phyloP scores from a whole-genome alignment of 768 basidiomycete species.

The Tricholoma furcatifolium region DNA sequence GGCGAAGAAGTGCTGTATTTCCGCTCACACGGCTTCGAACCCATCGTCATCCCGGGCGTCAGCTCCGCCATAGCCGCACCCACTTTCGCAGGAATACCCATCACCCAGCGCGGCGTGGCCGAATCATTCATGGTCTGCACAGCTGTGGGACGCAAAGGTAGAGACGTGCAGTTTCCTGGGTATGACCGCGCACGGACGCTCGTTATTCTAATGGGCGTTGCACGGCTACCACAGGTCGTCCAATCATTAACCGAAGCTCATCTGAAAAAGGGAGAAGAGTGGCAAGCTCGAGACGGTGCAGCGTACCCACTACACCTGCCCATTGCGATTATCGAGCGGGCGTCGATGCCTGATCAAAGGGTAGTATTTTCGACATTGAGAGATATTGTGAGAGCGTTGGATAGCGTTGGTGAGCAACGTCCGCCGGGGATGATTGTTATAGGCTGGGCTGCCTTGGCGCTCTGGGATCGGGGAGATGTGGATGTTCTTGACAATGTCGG shows the following conservation, averaged over 20 bases:
- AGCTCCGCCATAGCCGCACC: slow-evolving; percentile 90
- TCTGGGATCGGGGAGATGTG: slow-evolving; percentile 73
- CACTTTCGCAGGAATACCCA: slow-evolving; percentile 85
- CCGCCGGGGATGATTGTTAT: slow-evolving; percentile 97
- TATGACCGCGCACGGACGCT: slow-evolving; percentile 83
- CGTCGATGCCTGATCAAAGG: slow-evolving; percentile 92
- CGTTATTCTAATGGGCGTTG: slow-evolving; percentile 93
- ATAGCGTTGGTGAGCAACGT: slow-evolving; percentile 77
- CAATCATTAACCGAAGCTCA: slow-evolving; percentile 46
- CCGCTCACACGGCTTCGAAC: slow-evolving; percentile 80
- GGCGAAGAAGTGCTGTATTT: slow-evolving; percentile 96
- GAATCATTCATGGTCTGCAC: slow-evolving; percentile 91
- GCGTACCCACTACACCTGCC: slow-evolving; percentile 77
- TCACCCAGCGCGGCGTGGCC: slow-evolving; percentile 93
- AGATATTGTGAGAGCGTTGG: slow-evolving; percentile 68
- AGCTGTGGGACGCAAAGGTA: slow-evolving; percentile 87
- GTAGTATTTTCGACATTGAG: slow-evolving; percentile 78
- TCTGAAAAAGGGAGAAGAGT: slow-evolving; percentile 21
- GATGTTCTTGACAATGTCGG: slow-evolving; percentile 63
- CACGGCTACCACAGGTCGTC: slow-evolving; percentile 73
- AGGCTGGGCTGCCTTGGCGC: slow-evolving; percentile 84
- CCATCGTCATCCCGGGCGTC: slow-evolving; percentile 86
- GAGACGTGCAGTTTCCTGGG: slow-evolving; percentile 79
- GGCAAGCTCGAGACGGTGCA: slow-evolving; percentile 32
- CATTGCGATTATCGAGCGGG: slow-evolving; percentile 92